Evolutionary conservation across 2,329 filamentous ascomycete genomes (phyloP), one percentile per base, ranked within the genome.

Genomic region (Tolypocladium guangdongense): DNA sequence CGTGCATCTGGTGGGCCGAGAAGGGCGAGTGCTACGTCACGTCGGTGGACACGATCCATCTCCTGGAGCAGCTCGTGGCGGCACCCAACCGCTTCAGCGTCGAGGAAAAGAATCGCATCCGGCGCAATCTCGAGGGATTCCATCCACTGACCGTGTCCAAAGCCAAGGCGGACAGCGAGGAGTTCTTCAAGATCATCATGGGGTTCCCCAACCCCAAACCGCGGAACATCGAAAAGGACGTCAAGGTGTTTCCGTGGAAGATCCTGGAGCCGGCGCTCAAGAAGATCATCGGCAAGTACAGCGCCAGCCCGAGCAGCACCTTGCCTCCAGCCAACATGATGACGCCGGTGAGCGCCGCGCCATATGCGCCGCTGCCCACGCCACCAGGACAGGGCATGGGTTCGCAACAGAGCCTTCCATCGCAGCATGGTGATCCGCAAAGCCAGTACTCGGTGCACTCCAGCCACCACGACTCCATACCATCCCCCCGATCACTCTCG

Each of bases 101-200:
- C 5, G 92, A 97, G 67, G 93, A 97, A 75, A 99, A 97, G 82
- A 99, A 99, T 69, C 84, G 93, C 51, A 97, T 99, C 62, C 86
- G 93, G 33, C 84, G 93, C 58, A 99, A 99, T 64, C 77, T 99
- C 36, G 93, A 99, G 68, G 91, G 91, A 0, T 97, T 96, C 74
- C 85, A 89, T 37, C 93, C 93, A 1, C 73, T 90, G 58, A 99
- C 93, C 0, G 90, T 99, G 20, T 96, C 90, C 61, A 99, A 99
- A 71, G 84, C 85, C 54, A 96, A 95, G 71, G 66, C 84, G 1
- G 92, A 97, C 55, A 96, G 88, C 66, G 92, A 97, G 68, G 90
- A 95, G 53, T 97, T 97, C 70, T 97, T 97, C 83, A 96, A 96
- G 74, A 80, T 96, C 63, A 97, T 99, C 72, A 99, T 99, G 93